These are phyloP conservation scores for Globisporangium carolinianum DNA, from an alignment of 352 stramenopile genomes.

Conservation along the genomic window DNA sequence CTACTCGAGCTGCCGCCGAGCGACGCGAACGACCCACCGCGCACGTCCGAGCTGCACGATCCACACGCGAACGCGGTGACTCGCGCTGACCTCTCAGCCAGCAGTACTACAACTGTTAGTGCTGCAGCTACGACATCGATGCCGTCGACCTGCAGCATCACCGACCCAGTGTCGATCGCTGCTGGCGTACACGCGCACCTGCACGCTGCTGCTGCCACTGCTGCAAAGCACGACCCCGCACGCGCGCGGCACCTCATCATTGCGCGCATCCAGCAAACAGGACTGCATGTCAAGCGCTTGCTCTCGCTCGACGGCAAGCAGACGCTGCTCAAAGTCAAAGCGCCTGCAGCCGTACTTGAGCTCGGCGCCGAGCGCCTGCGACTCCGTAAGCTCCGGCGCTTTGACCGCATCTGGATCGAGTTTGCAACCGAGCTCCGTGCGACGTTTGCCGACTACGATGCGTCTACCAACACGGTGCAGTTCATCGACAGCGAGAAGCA, in stretches of 20 bases:
- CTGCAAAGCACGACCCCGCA: conserved; percentile 6
- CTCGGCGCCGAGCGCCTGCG: conserved; percentile 55
- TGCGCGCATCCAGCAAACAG: conserved; percentile 46
- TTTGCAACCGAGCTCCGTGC: conserved; percentile 59
- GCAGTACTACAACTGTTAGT: background rate
- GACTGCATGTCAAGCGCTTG: conserved; percentile 64
- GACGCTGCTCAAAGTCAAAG: conserved; percentile 72
- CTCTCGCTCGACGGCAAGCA: conserved; percentile 70
- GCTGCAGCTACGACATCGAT: background rate
- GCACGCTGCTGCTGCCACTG: background rate
- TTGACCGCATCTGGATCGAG: conserved; percentile 78
- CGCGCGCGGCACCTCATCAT: conserved; percentile 35
- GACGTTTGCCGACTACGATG: conserved; percentile 66
- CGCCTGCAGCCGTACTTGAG: conserved; percentile 58
- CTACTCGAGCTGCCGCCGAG: conserved; percentile 24
- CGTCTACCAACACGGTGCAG: conserved; percentile 23
- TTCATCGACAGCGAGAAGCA: conserved; percentile 84
- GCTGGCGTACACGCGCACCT: conserved; percentile 2
- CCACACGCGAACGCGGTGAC: background rate
- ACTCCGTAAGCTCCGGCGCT: conserved; percentile 54
- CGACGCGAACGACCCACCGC: background rate
- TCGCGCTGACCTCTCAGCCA: background rate
- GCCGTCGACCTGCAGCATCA: background rate
- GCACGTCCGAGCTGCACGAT: background rate
- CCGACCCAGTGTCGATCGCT: background rate